These are phyloP conservation scores for Butyriboletus loyo DNA, from an alignment of 768 basidiomycete genomes.

Conservation along the genomic window DNA sequence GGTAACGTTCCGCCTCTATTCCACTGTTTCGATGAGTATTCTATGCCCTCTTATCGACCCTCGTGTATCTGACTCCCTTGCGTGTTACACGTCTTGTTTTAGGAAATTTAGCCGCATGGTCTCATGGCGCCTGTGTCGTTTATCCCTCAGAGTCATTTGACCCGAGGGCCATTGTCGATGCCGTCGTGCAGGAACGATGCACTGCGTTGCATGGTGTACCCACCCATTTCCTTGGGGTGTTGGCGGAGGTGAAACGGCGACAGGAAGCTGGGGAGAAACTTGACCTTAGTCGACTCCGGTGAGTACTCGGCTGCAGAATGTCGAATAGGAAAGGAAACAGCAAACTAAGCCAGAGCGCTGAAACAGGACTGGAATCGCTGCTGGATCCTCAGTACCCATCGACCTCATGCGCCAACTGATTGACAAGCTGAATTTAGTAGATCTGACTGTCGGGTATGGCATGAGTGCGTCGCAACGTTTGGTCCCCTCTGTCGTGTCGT, in stretches of 20 bases:
- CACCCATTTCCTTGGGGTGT: slow-evolving; percentile 77
- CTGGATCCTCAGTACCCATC: slow-evolving; percentile 76
- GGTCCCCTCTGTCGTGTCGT: background rate
- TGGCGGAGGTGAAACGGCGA: slow-evolving; percentile 62
- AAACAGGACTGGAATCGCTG: slow-evolving; percentile 75
- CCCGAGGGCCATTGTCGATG: slow-evolving; percentile 64
- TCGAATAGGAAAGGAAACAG: background rate
- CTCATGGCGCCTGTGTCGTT: slow-evolving; percentile 68
- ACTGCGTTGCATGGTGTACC: slow-evolving; percentile 84
- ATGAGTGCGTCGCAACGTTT: slow-evolving; percentile 61
- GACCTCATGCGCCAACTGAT: slow-evolving; percentile 76
- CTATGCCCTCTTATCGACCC: slow-evolving; percentile 5
- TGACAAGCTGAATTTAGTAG: slow-evolving; percentile 58
- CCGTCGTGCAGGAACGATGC: slow-evolving; percentile 64
- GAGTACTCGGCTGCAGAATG: background rate
- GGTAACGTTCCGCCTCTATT: slow-evolving; percentile 84
- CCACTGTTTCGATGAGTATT: slow-evolving; percentile 84
- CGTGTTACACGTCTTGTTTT: slow-evolving; percentile 62
- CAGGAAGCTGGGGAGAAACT: slow-evolving; percentile 41
- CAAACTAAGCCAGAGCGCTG: background rate
- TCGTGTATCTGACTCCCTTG: slow-evolving; percentile 9
- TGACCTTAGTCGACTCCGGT: slow-evolving; percentile 58
- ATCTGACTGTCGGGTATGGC: slow-evolving; percentile 78
- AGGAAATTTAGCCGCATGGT: slow-evolving; percentile 78
- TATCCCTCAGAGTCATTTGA: slow-evolving; percentile 69